Evolutionary conservation across 305 asterid genomes (phyloP).

Genomic region (Rubia tinctorum): DNA sequence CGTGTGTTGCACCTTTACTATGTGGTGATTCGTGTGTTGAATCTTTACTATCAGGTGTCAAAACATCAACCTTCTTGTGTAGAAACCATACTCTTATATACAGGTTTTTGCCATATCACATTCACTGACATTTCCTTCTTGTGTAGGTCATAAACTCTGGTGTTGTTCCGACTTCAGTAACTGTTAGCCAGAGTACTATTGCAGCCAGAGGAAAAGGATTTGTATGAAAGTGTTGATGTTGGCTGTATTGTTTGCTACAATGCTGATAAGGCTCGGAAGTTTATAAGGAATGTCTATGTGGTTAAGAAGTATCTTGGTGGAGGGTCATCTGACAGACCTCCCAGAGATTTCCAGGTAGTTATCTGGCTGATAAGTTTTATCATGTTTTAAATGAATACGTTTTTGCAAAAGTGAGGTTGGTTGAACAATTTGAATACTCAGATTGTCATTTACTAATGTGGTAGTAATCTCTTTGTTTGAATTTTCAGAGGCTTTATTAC

Average conservation of each 20-base stretch:
- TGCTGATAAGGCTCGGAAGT: constrained; percentile 69
- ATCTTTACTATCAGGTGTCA: not conserved
- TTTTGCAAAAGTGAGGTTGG: constrained; percentile 17
- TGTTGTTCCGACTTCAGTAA: constrained; percentile 27
- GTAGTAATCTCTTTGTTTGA: constrained; percentile 24
- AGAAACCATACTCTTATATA: constrained; percentile 11
- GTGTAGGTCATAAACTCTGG: constrained; percentile 52
- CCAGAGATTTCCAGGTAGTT: constrained; percentile 77
- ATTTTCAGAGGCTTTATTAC: constrained; percentile 88
- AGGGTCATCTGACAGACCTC: constrained; percentile 64
- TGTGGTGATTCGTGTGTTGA: not conserved
- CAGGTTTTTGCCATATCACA: not conserved
- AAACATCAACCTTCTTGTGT: not conserved
- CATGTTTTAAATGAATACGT: constrained; percentile 14
- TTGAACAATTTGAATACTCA: constrained; percentile 13
- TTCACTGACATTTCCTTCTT: constrained; percentile 12
- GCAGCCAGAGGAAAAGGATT: constrained; percentile 21
- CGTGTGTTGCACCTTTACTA: not conserved
- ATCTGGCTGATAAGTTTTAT: constrained; percentile 18
- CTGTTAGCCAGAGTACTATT: constrained; percentile 13
- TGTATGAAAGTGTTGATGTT: not conserved
- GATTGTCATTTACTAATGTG: constrained; percentile 23
- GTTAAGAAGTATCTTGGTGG: constrained; percentile 53
- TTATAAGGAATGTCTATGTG: constrained; percentile 68
- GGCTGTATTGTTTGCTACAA: constrained; percentile 51